These are phyloP conservation scores for Larix sibirica DNA, from an alignment of 83 land plant genomes.

Conservation along the genomic window DNA sequence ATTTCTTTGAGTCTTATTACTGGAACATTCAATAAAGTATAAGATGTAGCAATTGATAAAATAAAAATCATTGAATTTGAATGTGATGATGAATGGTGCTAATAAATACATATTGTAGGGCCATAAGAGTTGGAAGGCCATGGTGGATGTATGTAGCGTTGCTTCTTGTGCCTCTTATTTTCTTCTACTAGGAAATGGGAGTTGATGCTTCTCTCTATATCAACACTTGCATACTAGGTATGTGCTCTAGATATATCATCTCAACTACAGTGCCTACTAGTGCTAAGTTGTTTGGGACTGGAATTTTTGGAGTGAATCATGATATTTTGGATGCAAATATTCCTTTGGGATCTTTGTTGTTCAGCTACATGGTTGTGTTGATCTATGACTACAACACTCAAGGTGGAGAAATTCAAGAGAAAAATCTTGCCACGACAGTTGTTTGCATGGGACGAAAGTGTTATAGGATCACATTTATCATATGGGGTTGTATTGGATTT, in stretches of 20 bases:
- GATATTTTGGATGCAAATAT: conserved; percentile 57
- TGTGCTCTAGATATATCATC: conserved; percentile 56
- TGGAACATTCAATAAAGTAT: too few relatives aligned
- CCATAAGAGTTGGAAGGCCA: conserved; percentile 31
- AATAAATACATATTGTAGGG: conserved; percentile 14
- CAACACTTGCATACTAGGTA: conserved; percentile 53
- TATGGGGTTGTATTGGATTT: conserved; percentile 43
- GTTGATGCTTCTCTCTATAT: conserved; percentile 28
- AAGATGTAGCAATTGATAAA: too few relatives aligned
- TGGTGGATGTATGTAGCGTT: conserved; percentile 31
- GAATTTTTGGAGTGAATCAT: conserved; percentile 61
- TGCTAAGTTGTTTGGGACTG: conserved; percentile 59
- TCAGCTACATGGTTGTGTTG: conserved; percentile 44
- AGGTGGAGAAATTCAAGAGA: neutral
- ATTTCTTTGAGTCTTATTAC: too few relatives aligned
- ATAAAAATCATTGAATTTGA: too few relatives aligned
- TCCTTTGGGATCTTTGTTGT: conserved; percentile 58
- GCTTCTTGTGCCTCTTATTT: conserved; percentile 39
- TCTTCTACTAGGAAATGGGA: conserved; percentile 36
- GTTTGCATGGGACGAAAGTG: conserved; percentile 47
- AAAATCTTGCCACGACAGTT: neutral
- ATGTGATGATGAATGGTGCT: too few relatives aligned
- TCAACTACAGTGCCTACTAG: conserved; percentile 44
- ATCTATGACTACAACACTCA: conserved; percentile 28
- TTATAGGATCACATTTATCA: conserved; percentile 34